Evolutionary conservation across 2,329 filamentous ascomycete genomes (phyloP).

Genomic region (Monosporascus sp.): DNA sequence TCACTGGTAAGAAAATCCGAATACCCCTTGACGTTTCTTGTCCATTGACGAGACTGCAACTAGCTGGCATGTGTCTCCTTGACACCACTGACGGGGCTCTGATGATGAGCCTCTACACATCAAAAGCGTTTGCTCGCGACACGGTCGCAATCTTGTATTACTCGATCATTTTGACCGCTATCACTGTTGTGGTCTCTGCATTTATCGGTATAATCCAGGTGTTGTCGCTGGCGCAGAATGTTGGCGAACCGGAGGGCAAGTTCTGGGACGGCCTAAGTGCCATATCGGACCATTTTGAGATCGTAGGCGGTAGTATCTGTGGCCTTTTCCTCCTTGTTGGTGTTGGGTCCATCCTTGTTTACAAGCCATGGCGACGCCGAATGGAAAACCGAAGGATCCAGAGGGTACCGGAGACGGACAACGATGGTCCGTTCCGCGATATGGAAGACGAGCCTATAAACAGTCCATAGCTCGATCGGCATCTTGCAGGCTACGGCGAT

Average conservation of each 20-base stretch:
- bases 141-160: constrained; percentile 91
- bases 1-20: constrained; percentile 58
- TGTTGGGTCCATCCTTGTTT: constrained; percentile 64
- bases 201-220: constrained; percentile 85
- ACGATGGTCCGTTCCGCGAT: constrained; percentile 9
- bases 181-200: constrained; percentile 78
- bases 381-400: constrained; percentile 29
- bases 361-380: constrained; percentile 68
- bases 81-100: constrained; percentile 90
- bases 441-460: constrained; percentile 4
- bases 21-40: neutral
- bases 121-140: constrained; percentile 70
- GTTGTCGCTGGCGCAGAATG: constrained; percentile 70
- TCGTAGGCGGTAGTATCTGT: constrained; percentile 82
- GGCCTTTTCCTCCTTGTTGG: constrained; percentile 78
- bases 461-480: neutral
- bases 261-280: constrained; percentile 87
- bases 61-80: constrained; percentile 88
- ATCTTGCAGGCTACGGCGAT: too few species aligned
- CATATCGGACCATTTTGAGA: constrained; percentile 75
- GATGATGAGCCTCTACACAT: constrained; percentile 92
- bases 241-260: constrained; percentile 64
- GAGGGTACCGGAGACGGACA: constrained; percentile 10
- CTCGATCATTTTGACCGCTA: constrained; percentile 76
- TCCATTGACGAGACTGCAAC: neutral